A percentile compares a stretch with the other conserved stretches of the same genome.
phyloP scores from a whole-genome alignment of 441 rosid genomes.

The Eutrema salsugineum region DNA sequence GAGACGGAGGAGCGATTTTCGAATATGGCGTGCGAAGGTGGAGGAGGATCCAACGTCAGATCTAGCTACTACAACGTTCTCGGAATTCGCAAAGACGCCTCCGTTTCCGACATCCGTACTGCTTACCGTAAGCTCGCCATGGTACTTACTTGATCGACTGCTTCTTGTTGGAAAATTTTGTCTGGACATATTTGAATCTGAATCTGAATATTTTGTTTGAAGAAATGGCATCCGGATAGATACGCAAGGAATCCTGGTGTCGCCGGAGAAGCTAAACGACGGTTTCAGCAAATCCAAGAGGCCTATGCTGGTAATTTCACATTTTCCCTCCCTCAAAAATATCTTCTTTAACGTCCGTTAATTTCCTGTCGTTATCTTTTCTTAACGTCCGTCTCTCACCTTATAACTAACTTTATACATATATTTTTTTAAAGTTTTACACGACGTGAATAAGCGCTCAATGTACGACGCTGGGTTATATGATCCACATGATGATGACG shows the following conservation, averaged over 20 bases:
- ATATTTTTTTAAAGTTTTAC: constrained; percentile 39
- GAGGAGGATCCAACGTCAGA: constrained; percentile 60
- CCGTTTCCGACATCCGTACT: constrained; percentile 50
- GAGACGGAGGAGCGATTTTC: constrained; percentile 2
- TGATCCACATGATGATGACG: constrained; percentile 59
- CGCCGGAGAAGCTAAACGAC: constrained; percentile 56
- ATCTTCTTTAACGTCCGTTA: constrained; percentile 7
- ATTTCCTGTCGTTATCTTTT: not conserved
- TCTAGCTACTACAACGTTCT: constrained; percentile 67
- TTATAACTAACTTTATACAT: not conserved
- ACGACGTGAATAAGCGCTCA: constrained; percentile 52
- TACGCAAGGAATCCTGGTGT: constrained; percentile 53
- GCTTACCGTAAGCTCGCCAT: constrained; percentile 78
- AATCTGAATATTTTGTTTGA: not conserved
- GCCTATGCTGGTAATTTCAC: constrained; percentile 61
- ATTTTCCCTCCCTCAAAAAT: not conserved
- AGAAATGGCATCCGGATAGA: constrained; percentile 89
- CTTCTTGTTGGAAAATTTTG: not conserved
- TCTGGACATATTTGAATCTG: not conserved
- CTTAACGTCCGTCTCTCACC: constrained; percentile 10
- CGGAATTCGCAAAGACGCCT: constrained; percentile 48
- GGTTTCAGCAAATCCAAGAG: constrained; percentile 73
- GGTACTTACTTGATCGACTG: constrained; percentile 29
- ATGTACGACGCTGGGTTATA: constrained; percentile 64
- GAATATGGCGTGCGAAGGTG: constrained; percentile 57